Base-by-base conservation (phyloP, 1,284 basidiomycete species). In the Trametes hirsuta region DNA sequence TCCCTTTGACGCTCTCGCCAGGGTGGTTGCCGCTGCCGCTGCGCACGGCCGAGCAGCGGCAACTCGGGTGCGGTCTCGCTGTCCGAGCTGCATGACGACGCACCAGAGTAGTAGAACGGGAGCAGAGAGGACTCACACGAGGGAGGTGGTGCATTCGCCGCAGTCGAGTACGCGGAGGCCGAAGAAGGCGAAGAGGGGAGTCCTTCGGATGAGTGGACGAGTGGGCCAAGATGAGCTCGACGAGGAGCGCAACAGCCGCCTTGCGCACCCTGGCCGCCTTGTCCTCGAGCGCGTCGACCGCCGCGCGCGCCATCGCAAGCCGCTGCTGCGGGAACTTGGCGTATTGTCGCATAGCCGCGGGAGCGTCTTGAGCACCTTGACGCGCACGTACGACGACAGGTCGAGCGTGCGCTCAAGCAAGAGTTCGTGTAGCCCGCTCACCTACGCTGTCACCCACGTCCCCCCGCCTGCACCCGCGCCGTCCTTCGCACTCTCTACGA, bases 291-390 rank as follows among this genome's bases (percentile, higher is more conserved):
- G 93, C 89, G 6, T 82, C 86, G 39, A 93, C 86, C 0, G 94
- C 91, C 25, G 88, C 84, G 49, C 85, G 81, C 8, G 94, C 89
- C 56, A 97, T 87, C 21, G 82, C 79, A 30, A 94, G 79, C 0
- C 96, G 85, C 67, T 97, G 90, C 71, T 95, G 92, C 0, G 95
- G 94, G 75, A 95, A 95, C 70, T 94, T 95, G 69, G 84, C 82
- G 84, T 86, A 10, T 97, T 80, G 25, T 91, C 90, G 64, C 82
- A 85, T 12, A 90, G 82, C 71, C 87, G 88, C 35, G 84, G 80
- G 55, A 97, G 80, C 0, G 94, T 93, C 4, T 82, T 75, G 59
- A 98, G 84, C 30, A 95, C 92, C 73, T 95, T 97, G 59, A 87
- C 85, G 49, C 96, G 90, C 35, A 99, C 96, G 74, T 95, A 98